Percentiles rank a stretch among this genome's conserved stretches.
Evolutionary conservation across 2,329 filamentous ascomycete species (phyloP).

Genomic region (Chaetomium olivaceum): DNA sequence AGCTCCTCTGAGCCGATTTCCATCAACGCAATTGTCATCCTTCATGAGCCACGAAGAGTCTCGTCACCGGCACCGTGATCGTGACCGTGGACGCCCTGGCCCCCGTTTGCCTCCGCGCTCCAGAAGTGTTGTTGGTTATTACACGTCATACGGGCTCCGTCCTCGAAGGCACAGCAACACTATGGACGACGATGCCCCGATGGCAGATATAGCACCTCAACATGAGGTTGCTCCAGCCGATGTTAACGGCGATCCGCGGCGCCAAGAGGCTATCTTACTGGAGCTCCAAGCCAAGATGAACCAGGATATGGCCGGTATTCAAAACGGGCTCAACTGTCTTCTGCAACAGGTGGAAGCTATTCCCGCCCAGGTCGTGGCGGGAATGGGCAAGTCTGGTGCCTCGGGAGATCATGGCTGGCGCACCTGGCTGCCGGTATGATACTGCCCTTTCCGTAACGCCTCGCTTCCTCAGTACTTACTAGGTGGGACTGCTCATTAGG

Average conservation of each 20-base stretch:
- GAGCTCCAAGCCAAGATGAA: neutral
- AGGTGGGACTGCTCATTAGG: neutral
- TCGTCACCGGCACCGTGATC: neutral
- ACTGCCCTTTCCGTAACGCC: neutral
- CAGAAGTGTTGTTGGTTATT: neutral
- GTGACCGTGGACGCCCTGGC: neutral
- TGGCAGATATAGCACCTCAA: neutral
- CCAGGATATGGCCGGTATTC: conserved; percentile 7
- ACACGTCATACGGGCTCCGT: neutral
- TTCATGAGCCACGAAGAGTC: neutral
- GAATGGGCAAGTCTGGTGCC: neutral
- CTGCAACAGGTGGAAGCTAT: neutral
- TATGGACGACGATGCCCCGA: neutral
- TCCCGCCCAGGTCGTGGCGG: neutral
- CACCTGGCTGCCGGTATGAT: neutral
- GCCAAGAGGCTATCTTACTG: neutral
- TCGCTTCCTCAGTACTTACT: neutral
- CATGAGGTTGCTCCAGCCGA: neutral
- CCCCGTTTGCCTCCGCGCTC: neutral
- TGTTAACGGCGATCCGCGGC: neutral
- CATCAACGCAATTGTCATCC: neutral
- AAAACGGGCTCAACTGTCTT: neutral
- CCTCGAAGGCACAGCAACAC: neutral
- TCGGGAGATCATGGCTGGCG: neutral
- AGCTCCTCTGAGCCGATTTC: neutral